These are phyloP conservation scores for Leccinum boreale DNA, from an alignment of 768 basidiomycete genomes.

Conservation along the genomic window DNA sequence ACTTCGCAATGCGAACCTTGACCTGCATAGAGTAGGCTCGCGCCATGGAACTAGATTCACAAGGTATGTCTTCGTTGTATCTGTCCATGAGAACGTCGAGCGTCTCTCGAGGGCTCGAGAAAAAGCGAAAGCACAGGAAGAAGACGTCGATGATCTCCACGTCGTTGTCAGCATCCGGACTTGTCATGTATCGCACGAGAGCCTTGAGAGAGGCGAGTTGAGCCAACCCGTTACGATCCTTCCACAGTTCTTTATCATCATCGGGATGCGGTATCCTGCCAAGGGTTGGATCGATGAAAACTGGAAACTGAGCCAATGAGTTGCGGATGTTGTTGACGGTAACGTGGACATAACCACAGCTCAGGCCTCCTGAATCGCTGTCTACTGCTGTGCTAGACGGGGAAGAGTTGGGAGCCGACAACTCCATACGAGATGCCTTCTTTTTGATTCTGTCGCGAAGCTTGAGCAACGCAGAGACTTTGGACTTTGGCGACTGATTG, in stretches of 20 bases:
- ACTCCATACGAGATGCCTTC: slow-evolving; percentile 4
- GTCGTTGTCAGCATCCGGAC: slow-evolving; percentile 38
- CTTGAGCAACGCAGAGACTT: slow-evolving; percentile 14
- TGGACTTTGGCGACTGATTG: slow-evolving; percentile 6
- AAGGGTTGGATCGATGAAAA: slow-evolving; percentile 24
- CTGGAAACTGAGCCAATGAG: slow-evolving; percentile 29
- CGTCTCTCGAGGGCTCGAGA: slow-evolving; percentile 49
- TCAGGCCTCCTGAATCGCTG: slow-evolving; percentile 12
- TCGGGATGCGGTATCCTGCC: slow-evolving; percentile 31
- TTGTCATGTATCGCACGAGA: slow-evolving; percentile 46
- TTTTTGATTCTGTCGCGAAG: slow-evolving; percentile 9
- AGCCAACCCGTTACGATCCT: slow-evolving; percentile 24
- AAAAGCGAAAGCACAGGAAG: slow-evolving; percentile 71
- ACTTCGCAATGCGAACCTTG: slow-evolving; percentile 56
- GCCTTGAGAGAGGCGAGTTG: slow-evolving; percentile 39
- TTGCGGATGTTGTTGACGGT: slow-evolving; percentile 24
- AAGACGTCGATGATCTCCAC: slow-evolving; percentile 49
- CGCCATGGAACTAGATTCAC: slow-evolving; percentile 30
- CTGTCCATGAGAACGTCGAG: slow-evolving; percentile 44
- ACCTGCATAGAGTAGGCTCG: slow-evolving; percentile 44
- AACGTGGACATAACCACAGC: slow-evolving; percentile 21
- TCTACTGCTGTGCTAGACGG: slow-evolving; percentile 22
- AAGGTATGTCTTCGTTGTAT: slow-evolving; percentile 39
- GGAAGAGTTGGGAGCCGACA: slow-evolving; percentile 2
- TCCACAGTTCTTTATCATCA: slow-evolving; percentile 28